Conservation (phyloP, 164 flowering plant genomes). For the Malania oleifera region DNA sequence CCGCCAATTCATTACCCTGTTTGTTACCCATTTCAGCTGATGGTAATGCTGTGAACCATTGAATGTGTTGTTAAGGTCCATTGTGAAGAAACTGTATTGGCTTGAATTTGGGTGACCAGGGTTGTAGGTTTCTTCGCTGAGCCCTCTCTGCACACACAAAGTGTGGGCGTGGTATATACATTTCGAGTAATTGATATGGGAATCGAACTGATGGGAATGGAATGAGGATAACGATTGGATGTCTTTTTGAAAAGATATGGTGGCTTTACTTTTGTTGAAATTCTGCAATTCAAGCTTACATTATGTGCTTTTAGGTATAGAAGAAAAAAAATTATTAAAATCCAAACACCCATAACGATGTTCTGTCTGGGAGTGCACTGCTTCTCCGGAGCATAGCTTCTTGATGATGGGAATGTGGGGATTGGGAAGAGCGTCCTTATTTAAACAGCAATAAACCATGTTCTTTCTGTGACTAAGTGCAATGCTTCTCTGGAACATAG, state of each 20-base stretch:
- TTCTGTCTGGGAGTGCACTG: too few relatives aligned
- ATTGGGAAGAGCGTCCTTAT: too few relatives aligned
- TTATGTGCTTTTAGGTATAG: background rate
- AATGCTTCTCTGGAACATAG: too few relatives aligned
- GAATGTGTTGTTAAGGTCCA: slow-evolving; percentile 59
- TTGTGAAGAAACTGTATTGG: slow-evolving; percentile 92
- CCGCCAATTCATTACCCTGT: slow-evolving; percentile 71
- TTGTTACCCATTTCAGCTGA: slow-evolving; percentile 56
- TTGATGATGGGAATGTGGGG: too few relatives aligned
- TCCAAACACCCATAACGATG: too few relatives aligned
- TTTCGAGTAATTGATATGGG: background rate
- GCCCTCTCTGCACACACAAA: slow-evolving; percentile 15
- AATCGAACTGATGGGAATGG: background rate
- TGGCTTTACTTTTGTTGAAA: slow-evolving; percentile 1
- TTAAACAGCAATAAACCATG: too few relatives aligned
- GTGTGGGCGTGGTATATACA: too few relatives aligned
- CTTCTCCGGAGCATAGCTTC: too few relatives aligned
- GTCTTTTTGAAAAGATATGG: background rate
- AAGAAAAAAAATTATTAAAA: too few relatives aligned
- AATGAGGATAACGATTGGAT: background rate
- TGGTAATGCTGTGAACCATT: slow-evolving; percentile 78
- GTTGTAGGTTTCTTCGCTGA: slow-evolving; percentile 60
- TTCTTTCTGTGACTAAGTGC: too few relatives aligned
- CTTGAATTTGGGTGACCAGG: slow-evolving; percentile 81
- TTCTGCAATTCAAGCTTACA: background rate